Conservation (phyloP, 345 rosid genomes). For the Eucalyptus cloeziana region DNA sequence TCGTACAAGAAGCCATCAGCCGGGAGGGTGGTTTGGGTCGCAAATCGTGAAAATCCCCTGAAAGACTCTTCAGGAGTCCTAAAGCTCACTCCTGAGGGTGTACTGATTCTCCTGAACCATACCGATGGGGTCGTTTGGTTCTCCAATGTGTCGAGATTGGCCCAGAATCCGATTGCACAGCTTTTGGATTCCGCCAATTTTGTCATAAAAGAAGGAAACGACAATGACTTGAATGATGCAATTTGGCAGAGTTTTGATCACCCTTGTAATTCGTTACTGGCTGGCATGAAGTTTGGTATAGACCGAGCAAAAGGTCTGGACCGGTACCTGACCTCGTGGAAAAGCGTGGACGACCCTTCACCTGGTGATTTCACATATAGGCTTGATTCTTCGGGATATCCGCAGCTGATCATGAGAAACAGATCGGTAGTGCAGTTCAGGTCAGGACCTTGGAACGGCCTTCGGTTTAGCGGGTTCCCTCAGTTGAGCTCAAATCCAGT, state of each 20-base stretch:
- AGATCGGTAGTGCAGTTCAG: not conserved
- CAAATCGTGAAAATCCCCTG: conserved; percentile 28
- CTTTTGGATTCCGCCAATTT: conserved; percentile 38
- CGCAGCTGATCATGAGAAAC: conserved; percentile 7
- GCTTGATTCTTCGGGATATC: conserved; percentile 4
- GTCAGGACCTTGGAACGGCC: conserved; percentile 40
- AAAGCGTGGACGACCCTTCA: conserved; percentile 19
- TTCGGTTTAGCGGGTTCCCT: conserved; percentile 26
- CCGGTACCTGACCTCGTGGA: conserved; percentile 28
- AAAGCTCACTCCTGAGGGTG: conserved; percentile 5
- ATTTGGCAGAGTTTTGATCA: conserved; percentile 48
- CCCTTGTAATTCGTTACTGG: conserved; percentile 38
- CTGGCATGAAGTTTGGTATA: conserved; percentile 44
- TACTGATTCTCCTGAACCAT: not conserved
- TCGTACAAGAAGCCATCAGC: conserved; percentile 22
- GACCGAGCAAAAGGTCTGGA: conserved; percentile 6
- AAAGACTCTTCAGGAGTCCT: conserved; percentile 19
- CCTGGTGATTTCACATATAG: conserved; percentile 14
- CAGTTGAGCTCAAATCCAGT: conserved; percentile 1
- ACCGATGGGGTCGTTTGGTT: conserved; percentile 7
- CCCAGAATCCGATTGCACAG: conserved; percentile 4
- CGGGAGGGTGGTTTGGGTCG: conserved; percentile 38
- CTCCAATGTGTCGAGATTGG: not conserved
- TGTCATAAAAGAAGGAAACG: conserved; percentile 7
- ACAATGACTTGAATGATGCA: not conserved